Evolutionary conservation across 164 flowering plant species (phyloP).

Genomic region (Magnolia changhungtana): DNA sequence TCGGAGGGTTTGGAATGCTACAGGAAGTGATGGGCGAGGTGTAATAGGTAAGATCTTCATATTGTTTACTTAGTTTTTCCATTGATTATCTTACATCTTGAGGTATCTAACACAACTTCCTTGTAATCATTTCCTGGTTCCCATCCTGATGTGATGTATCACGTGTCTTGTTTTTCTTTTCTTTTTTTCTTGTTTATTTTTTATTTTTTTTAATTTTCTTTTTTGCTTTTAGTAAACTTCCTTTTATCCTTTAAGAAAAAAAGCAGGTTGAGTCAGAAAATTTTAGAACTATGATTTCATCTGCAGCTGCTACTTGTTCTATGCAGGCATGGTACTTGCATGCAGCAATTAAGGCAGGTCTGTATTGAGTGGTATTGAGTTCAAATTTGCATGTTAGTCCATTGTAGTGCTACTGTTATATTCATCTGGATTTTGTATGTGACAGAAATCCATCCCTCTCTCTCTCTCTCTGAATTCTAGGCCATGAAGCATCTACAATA

Average conservation of each 20-base stretch:
- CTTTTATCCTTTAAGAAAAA: no score
- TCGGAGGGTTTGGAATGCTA: slow-evolving; percentile 97
- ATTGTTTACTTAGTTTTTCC: background rate
- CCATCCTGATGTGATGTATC: no score
- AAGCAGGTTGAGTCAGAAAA: no score
- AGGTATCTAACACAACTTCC: slow-evolving; percentile 21
- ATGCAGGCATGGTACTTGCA: slow-evolving; percentile 87
- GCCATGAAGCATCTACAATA: no score
- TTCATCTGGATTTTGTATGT: no score
- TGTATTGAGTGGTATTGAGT: slow-evolving; percentile 13
- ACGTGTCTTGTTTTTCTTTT: no score
- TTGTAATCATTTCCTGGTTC: background rate
- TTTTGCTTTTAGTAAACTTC: no score
- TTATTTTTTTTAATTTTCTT: no score
- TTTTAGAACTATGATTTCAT: no score
- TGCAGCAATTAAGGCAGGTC: slow-evolving; percentile 76
- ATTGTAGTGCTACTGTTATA: background rate
- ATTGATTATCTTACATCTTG: background rate
- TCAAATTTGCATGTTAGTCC: background rate
- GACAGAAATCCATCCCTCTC: background rate
- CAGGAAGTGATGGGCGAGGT: slow-evolving; percentile 97
- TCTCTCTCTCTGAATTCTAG: background rate
- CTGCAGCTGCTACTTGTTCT: slow-evolving; percentile 2
- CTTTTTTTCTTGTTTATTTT: no score
- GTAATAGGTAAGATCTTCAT: slow-evolving; percentile 57